Evolutionary conservation across 2,329 filamentous ascomycete genomes (phyloP).

Genomic region (Stagonosporopsis rhizophila): DNA sequence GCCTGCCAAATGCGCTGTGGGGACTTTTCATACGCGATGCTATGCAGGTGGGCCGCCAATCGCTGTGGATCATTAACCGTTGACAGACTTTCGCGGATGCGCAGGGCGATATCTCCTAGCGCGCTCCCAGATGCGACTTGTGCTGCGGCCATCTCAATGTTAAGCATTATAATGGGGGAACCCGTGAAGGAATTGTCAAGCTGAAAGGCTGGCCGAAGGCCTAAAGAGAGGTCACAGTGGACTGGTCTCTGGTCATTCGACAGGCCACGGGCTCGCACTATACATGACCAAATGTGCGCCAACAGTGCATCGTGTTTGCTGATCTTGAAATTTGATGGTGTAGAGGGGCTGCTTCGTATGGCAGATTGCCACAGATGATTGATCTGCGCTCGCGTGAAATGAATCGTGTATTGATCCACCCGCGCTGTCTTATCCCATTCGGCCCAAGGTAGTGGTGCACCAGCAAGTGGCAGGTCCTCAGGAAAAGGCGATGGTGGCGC

Average conservation of each 20-base stretch:
- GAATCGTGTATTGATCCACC: constrained; percentile 14
- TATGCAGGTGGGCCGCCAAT: constrained; percentile 16
- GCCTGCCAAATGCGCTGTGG: constrained; percentile 20
- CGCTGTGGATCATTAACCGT: constrained; percentile 8
- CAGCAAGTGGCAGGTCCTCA: constrained; percentile 1
- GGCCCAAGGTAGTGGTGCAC: constrained; percentile 13
- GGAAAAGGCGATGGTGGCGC: constrained; percentile 12
- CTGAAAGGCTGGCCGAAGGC: constrained; percentile 7
- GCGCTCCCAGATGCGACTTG: neutral
- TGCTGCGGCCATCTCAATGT: constrained; percentile 12
- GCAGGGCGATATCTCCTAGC: neutral
- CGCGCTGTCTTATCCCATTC: constrained; percentile 12
- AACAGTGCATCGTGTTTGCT: constrained; percentile 22
- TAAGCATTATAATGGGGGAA: constrained; percentile 18
- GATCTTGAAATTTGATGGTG: neutral
- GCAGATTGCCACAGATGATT: constrained; percentile 2
- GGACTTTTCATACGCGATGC: constrained; percentile 17
- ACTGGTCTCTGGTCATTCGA: constrained; percentile 10
- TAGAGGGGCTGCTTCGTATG: neutral
- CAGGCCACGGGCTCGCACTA: constrained; percentile 16
- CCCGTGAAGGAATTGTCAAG: constrained; percentile 8
- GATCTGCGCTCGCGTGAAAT: constrained; percentile 9
- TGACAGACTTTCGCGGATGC: constrained; percentile 1
- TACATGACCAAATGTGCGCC: constrained; percentile 17
- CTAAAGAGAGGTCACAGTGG: constrained; percentile 18